These are phyloP conservation scores for Aspergillus piperis DNA, from an alignment of 2,329 filamentous ascomycete genomes.

Conservation along the genomic window DNA sequence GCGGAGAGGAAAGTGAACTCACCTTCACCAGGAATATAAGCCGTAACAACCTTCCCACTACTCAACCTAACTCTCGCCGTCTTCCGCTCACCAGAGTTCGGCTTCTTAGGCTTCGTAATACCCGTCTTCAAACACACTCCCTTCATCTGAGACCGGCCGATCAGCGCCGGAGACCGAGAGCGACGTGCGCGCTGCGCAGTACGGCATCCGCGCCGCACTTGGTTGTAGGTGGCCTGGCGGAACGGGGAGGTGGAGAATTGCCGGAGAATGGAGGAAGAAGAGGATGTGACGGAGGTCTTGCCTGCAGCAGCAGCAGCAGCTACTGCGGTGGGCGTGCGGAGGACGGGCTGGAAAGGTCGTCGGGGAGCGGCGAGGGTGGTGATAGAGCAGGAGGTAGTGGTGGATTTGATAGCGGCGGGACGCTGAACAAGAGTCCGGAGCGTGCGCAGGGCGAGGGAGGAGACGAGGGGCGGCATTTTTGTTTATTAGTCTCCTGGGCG, in stretches of 20 bases:
- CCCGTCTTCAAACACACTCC: slow-evolving; percentile 95
- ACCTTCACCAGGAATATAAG: slow-evolving; percentile 95
- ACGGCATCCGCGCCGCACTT: slow-evolving; percentile 75
- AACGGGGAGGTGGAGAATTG: slow-evolving; percentile 61
- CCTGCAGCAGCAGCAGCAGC: slow-evolving; percentile 9
- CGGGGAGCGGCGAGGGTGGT: slow-evolving; percentile 16
- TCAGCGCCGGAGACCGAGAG: slow-evolving; percentile 81
- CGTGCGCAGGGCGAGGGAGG: slow-evolving; percentile 37
- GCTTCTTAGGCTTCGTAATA: slow-evolving; percentile 95
- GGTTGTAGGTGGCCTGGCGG: slow-evolving; percentile 67
- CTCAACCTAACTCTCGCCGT: slow-evolving; percentile 88
- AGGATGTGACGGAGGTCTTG: slow-evolving; percentile 1
- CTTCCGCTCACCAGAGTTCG: slow-evolving; percentile 96
- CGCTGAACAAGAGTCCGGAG: slow-evolving; percentile 36
- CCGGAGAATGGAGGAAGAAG: slow-evolving; percentile 25
- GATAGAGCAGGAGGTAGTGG: slow-evolving; percentile 27
- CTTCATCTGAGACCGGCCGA: slow-evolving; percentile 78
- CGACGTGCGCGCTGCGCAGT: slow-evolving; percentile 78
- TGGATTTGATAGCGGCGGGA: slow-evolving; percentile 25
- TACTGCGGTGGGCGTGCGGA: slow-evolving; percentile 32
- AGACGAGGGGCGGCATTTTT: slow-evolving; percentile 38
- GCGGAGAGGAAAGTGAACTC: slow-evolving; percentile 19
- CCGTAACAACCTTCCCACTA: slow-evolving; percentile 81
- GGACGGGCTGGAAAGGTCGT: slow-evolving; percentile 30
- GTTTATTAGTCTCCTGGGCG: too few relatives aligned